A percentile compares a stretch with the other conserved stretches of the same genome.
These are phyloP conservation scores for Penicillium odoratum DNA, from an alignment of 495 filamentous ascomycete species.

Conservation along the genomic window DNA sequence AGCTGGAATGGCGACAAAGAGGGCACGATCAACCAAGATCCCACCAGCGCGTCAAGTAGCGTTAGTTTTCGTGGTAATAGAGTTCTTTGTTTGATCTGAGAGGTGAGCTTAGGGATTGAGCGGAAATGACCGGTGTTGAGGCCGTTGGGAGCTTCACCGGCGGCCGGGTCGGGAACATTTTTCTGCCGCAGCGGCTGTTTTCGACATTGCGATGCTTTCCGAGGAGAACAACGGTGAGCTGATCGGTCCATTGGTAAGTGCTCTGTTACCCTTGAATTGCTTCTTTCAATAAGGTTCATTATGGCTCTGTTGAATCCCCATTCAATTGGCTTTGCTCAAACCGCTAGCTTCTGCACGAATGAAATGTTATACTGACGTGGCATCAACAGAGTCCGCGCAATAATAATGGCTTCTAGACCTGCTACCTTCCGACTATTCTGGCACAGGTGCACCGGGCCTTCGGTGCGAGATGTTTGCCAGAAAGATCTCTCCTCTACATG, in stretches of 20 bases:
- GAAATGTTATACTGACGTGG: constrained; percentile 13
- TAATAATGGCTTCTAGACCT: constrained; percentile 33
- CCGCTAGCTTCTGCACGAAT: neutral
- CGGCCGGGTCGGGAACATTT: constrained; percentile 49
- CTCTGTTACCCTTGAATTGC: neutral
- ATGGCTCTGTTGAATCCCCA: neutral
- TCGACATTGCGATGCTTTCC: constrained; percentile 27
- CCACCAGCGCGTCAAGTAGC: constrained; percentile 32
- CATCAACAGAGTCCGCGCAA: constrained; percentile 17
- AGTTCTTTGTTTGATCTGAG: constrained; percentile 11
- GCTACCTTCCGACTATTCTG: constrained; percentile 31
- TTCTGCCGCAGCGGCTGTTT: constrained; percentile 40
- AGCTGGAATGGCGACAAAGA: constrained; percentile 27
- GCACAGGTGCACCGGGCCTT: constrained; percentile 26
- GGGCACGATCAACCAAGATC: constrained; percentile 29
- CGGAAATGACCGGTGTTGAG: constrained; percentile 33
- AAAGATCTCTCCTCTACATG: constrained; percentile 20
- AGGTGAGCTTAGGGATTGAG: constrained; percentile 12
- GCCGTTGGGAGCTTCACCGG: constrained; percentile 48
- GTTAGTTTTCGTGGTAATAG: constrained; percentile 4
- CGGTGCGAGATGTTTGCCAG: constrained; percentile 16
- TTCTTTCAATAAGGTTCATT: neutral
- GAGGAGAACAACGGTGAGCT: constrained; percentile 24
- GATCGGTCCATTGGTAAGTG: constrained; percentile 17
- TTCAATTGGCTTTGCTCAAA: neutral